Percentiles rank a stretch among this genome's conserved stretches.
Conservation (phyloP, 495 filamentous ascomycete species). For the Immersiella caudata region DNA sequence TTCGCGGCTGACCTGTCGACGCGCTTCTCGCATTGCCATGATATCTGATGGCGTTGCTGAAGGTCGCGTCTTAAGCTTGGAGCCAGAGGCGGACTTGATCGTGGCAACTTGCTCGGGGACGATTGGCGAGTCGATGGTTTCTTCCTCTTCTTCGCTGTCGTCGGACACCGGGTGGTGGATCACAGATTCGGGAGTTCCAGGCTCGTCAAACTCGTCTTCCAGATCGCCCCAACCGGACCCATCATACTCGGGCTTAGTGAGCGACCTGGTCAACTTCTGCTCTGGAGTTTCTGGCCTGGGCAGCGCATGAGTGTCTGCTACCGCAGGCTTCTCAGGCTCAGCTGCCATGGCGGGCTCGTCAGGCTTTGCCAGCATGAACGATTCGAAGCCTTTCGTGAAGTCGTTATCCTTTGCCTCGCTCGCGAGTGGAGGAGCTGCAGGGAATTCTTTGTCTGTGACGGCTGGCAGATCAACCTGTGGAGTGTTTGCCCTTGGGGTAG, state of each 20-base stretch:
- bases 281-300: constrained; percentile 68
- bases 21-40: constrained; percentile 81
- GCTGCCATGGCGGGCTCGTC: constrained; percentile 35
- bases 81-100: constrained; percentile 80
- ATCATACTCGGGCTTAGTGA: constrained; percentile 58
- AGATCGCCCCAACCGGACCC: constrained; percentile 57
- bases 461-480: constrained; percentile 35
- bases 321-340: constrained; percentile 44
- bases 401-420: constrained; percentile 35
- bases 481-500: constrained; percentile 50
- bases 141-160: constrained; percentile 41
- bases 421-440: constrained; percentile 21
- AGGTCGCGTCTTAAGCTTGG: constrained; percentile 85
- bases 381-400: constrained; percentile 46
- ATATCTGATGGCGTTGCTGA: constrained; percentile 86
- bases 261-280: constrained; percentile 44
- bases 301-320: constrained; percentile 55
- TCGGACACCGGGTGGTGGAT: constrained; percentile 73
- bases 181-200: constrained; percentile 89
- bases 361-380: constrained; percentile 46
- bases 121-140: constrained; percentile 53
- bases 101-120: constrained; percentile 87
- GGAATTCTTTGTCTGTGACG: constrained; percentile 2
- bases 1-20: constrained; percentile 79
- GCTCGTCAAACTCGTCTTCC: constrained; percentile 48